Evolutionary conservation across 108 stramenopile genomes (phyloP).

Genomic region (Cyclotella atomus): DNA sequence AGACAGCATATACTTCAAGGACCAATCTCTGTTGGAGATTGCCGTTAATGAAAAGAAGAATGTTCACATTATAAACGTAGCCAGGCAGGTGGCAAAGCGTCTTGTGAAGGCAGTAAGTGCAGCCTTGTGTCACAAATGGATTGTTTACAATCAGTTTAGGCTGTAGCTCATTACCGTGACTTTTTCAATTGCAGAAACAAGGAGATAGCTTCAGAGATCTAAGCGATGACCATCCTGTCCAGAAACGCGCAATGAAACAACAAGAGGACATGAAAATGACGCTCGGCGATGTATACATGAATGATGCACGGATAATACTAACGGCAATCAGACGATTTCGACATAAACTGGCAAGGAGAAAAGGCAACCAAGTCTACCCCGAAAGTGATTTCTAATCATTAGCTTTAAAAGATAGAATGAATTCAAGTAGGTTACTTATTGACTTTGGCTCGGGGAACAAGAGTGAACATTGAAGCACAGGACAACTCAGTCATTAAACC

Average conservation of each 20-base stretch:
- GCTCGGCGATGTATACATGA: conserved; percentile 18
- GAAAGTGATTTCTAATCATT: too few species aligned
- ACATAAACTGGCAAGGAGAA: conserved; percentile 4
- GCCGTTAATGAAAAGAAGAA: conserved; percentile 24
- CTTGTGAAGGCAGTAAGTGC: conserved; percentile 32
- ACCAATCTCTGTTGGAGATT: conserved; percentile 32
- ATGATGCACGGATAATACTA: conserved; percentile 9
- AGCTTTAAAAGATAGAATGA: too few species aligned
- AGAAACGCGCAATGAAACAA: conserved; percentile 3
- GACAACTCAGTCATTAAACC: conserved; percentile 5
- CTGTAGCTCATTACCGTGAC: too few species aligned
- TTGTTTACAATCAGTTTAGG: too few species aligned
- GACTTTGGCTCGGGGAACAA: too few species aligned
- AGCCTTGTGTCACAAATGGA: too few species aligned
- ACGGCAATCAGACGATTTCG: conserved; percentile 15
- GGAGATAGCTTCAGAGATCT: conserved; percentile 42
- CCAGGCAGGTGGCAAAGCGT: conserved; percentile 34
- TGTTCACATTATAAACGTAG: conserved; percentile 46
- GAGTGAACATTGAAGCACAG: too few species aligned
- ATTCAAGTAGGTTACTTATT: too few species aligned
- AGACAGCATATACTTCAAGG: conserved; percentile 16
- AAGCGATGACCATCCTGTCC: conserved; percentile 25
- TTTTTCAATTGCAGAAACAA: conserved; percentile 22
- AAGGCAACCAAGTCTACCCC: neutral
- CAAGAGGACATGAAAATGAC: conserved; percentile 21